A percentile compares a stretch with the other conserved stretches of the same genome.
These are phyloP conservation scores for Eucalyptus tenuipes DNA, from an alignment of 345 rosid species.

Conservation along the genomic window DNA sequence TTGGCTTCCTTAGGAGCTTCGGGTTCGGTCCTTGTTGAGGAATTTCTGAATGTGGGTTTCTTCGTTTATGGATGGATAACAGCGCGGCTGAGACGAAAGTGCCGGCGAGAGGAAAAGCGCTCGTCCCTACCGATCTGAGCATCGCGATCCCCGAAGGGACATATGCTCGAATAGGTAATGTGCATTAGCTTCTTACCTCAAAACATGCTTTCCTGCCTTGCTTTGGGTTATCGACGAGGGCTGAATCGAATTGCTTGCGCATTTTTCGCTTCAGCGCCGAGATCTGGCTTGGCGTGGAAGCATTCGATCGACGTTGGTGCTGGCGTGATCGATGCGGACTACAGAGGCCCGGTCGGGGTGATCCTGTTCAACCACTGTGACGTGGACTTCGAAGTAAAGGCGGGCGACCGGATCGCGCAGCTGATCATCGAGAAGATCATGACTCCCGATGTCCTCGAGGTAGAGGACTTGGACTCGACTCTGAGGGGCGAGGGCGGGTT, in stretches of 20 bases:
- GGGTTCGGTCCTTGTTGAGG: background rate
- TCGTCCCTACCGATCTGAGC: constrained; percentile 69
- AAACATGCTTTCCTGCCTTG: background rate
- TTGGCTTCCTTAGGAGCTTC: background rate
- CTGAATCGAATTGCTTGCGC: background rate
- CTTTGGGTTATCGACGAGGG: background rate
- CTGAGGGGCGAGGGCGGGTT: constrained; percentile 72
- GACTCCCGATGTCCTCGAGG: constrained; percentile 55
- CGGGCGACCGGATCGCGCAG: constrained; percentile 64
- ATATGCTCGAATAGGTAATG: constrained; percentile 59
- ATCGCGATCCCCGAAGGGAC: constrained; percentile 62
- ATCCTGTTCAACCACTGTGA: constrained; percentile 62
- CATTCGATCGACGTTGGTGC: constrained; percentile 77
- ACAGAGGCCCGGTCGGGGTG: constrained; percentile 71
- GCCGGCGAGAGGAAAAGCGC: constrained; percentile 76
- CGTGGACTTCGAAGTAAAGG: constrained; percentile 46
- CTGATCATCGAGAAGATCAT: constrained; percentile 62
- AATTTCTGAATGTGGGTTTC: background rate
- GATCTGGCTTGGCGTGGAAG: constrained; percentile 78
- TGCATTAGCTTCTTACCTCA: background rate
- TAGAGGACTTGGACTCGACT: constrained; percentile 61
- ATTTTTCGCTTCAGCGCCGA: constrained; percentile 21
- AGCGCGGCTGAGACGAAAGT: constrained; percentile 58
- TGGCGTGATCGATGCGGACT: constrained; percentile 73
- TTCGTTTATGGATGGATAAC: background rate